Conservation (phyloP, 2,329 filamentous ascomycete species). For the Hypomyces perniciosus region DNA sequence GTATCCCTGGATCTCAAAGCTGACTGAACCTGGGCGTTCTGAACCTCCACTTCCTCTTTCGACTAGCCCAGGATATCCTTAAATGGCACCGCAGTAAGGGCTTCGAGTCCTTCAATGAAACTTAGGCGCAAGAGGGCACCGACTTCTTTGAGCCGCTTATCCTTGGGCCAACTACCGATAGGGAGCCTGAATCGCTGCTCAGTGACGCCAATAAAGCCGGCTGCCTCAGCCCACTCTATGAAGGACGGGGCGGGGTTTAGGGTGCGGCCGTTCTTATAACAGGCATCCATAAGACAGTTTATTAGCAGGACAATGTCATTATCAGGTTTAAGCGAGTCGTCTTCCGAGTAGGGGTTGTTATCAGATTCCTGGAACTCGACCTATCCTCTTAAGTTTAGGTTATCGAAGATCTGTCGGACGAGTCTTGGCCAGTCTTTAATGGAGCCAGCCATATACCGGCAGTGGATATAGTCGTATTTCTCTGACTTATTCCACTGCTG, state of each 20-base stretch:
- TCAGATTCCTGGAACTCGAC: constrained; percentile 40
- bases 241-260: constrained; percentile 26
- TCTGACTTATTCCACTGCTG: constrained; percentile 41
- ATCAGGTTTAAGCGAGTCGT: constrained; percentile 30
- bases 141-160: constrained; percentile 34
- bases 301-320: constrained; percentile 29
- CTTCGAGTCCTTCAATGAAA: constrained; percentile 31
- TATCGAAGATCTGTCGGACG: constrained; percentile 21
- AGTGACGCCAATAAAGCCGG: constrained; percentile 31
- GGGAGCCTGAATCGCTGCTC: constrained; percentile 30
- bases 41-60: constrained; percentile 38
- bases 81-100: constrained; percentile 32
- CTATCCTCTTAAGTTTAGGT: constrained; percentile 42
- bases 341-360: constrained; percentile 32
- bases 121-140: constrained; percentile 34
- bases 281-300: constrained; percentile 19
- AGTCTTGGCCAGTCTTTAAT: constrained; percentile 27
- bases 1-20: too few species aligned
- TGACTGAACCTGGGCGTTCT: constrained; percentile 13
- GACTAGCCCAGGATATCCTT: constrained; percentile 33
- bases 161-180: constrained; percentile 33
- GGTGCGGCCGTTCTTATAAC: constrained; percentile 23
- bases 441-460: constrained; percentile 29
- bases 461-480: constrained; percentile 30
- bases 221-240: constrained; percentile 23